Evolutionary conservation across 768 basidiomycete genomes (phyloP).

Genomic region (Ephemerocybe angulata): DNA sequence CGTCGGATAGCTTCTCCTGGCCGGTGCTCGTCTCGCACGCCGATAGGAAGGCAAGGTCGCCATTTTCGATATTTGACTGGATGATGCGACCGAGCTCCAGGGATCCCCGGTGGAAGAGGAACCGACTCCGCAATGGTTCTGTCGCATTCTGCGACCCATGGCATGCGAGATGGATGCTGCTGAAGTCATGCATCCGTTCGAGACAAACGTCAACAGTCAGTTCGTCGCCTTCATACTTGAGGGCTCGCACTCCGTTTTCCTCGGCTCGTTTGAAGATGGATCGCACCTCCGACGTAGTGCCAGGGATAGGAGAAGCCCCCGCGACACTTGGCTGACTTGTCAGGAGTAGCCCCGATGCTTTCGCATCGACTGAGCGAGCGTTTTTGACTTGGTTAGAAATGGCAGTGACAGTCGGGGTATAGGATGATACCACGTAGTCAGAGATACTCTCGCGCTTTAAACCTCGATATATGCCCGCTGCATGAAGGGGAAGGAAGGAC

Average conservation of each 20-base stretch:
- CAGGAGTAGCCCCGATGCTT: slow-evolving; percentile 2
- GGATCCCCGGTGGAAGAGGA: slow-evolving; percentile 16
- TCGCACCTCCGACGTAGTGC: slow-evolving; percentile 3
- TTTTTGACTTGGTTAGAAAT: not conserved
- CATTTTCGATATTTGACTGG: slow-evolving; percentile 5
- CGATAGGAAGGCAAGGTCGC: slow-evolving; percentile 36
- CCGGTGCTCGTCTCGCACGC: too few species aligned
- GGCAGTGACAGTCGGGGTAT: not conserved
- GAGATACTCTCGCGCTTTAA: not conserved
- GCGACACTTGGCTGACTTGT: slow-evolving; percentile 7
- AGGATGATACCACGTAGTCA: slow-evolving; percentile 3
- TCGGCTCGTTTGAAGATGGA: not conserved
- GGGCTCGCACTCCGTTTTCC: slow-evolving; percentile 10
- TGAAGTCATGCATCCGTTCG: slow-evolving; percentile 11
- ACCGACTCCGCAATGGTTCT: slow-evolving; percentile 21
- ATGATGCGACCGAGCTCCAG: slow-evolving; percentile 15
- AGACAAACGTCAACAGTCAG: slow-evolving; percentile 13
- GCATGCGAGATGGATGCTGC: slow-evolving; percentile 38
- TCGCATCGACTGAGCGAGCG: not conserved
- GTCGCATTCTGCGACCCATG: slow-evolving; percentile 25
- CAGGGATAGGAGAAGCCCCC: slow-evolving; percentile 5
- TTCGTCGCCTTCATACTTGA: slow-evolving; percentile 14
- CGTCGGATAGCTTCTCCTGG: slow-evolving; percentile 25
- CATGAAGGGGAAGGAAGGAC: slow-evolving; percentile 2
- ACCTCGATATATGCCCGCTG: slow-evolving; percentile 1